Percentiles rank a stretch among this genome's conserved stretches.
Evolutionary conservation across 2,329 filamentous ascomycete genomes (phyloP).

Genomic region (Aspergillus chevalieri): DNA sequence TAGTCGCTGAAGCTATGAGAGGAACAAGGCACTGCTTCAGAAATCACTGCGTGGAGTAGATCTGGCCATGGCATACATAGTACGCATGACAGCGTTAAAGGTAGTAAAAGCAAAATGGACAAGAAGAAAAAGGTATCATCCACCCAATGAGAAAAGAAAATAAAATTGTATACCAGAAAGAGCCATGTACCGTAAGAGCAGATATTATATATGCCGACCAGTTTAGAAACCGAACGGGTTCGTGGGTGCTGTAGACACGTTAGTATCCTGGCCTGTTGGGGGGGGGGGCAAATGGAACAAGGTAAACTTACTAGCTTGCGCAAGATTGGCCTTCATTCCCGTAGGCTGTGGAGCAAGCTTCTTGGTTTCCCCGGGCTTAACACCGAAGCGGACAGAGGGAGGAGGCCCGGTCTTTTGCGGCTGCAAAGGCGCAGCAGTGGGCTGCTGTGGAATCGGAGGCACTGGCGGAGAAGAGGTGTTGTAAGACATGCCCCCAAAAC

Average conservation of each 20-base stretch:
- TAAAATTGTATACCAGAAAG: conserved; percentile 13
- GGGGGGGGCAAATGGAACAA: not conserved
- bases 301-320: conserved; percentile 82
- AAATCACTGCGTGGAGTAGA: conserved; percentile 11
- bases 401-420: conserved; percentile 80
- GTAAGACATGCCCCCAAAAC: conserved; percentile 43
- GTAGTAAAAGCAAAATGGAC: not conserved
- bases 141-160: not conserved
- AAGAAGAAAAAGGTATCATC: not conserved
- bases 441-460: conserved; percentile 54
- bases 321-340: conserved; percentile 80
- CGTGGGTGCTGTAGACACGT: conserved; percentile 50
- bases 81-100: conserved; percentile 11
- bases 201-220: conserved; percentile 23
- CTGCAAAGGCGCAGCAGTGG: conserved; percentile 57
- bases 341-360: conserved; percentile 81
- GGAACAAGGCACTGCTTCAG: conserved; percentile 9
- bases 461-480: conserved; percentile 47
- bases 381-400: conserved; percentile 83
- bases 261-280: conserved; percentile 5
- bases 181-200: conserved; percentile 17
- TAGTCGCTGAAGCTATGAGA: conserved; percentile 16
- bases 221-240: conserved; percentile 64
- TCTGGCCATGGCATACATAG: conserved; percentile 3
- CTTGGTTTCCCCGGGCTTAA: conserved; percentile 62